phyloP scores from a whole-genome alignment of 2,329 filamentous ascomycete genomes.

The Pestalotiopsis fici region DNA sequence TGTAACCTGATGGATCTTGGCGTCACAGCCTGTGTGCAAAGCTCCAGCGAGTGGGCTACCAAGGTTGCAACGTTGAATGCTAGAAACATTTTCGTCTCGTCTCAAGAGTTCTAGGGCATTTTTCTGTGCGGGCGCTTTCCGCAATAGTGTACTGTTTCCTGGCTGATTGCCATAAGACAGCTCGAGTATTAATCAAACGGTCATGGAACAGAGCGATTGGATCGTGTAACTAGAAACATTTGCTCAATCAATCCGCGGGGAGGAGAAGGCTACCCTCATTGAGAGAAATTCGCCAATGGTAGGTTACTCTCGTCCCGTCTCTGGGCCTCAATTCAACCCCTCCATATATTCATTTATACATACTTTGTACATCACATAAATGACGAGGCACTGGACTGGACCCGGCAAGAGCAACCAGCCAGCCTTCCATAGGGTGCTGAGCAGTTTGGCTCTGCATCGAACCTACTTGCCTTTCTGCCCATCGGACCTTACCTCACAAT shows the following conservation, averaged over 20 bases:
- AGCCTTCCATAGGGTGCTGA: too few relatives aligned
- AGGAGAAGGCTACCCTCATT: not conserved
- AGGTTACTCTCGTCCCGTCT: not conserved
- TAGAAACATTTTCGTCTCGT: conserved; percentile 1
- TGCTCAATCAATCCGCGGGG: not conserved
- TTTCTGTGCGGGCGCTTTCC: not conserved
- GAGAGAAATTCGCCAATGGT: not conserved
- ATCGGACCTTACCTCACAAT: too few relatives aligned
- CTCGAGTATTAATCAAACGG: not conserved
- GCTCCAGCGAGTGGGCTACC: not conserved
- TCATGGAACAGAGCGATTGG: not conserved
- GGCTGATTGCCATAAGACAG: not conserved
- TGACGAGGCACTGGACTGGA: not conserved
- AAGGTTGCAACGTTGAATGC: conserved; percentile 1
- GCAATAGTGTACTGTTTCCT: not conserved
- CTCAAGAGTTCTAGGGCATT: not conserved
- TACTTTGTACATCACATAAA: not conserved
- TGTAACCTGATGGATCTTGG: not conserved
- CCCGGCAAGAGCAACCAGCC: not conserved
- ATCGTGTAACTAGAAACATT: not conserved
- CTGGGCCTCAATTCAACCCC: not conserved
- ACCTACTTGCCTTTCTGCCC: too few relatives aligned
- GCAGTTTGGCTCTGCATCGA: too few relatives aligned
- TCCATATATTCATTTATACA: not conserved
- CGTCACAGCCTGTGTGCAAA: not conserved